Evolutionary conservation across 768 basidiomycete genomes (phyloP).

Genomic region (Boletus vermiculosoides): DNA sequence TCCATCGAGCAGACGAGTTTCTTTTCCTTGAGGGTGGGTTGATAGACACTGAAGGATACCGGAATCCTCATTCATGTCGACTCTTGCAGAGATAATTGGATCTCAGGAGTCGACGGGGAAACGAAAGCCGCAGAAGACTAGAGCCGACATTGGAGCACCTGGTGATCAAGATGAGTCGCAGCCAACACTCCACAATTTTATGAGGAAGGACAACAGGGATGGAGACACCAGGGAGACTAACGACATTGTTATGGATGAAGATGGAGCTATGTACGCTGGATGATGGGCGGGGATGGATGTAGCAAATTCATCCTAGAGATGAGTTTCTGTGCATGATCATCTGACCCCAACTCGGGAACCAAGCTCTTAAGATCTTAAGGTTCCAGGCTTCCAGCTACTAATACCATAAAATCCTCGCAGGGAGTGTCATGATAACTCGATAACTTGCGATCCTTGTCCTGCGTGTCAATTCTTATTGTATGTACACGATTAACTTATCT

Average conservation of each 20-base stretch:
- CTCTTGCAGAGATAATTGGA: constrained; percentile 53
- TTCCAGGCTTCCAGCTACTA: no score
- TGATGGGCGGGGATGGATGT: constrained; percentile 14
- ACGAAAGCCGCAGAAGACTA: constrained; percentile 40
- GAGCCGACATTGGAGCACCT: constrained; percentile 12
- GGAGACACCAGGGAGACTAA: constrained; percentile 21
- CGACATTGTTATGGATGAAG: constrained; percentile 54
- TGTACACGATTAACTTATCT: constrained; percentile 3
- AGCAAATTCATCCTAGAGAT: neutral
- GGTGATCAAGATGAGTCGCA: constrained; percentile 24
- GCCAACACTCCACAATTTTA: constrained; percentile 51
- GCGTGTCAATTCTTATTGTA: neutral
- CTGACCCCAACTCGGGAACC: neutral
- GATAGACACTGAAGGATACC: neutral
- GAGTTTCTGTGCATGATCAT: neutral
- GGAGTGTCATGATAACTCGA: neutral
- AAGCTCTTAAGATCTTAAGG: neutral
- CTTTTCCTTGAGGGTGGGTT: constrained; percentile 70
- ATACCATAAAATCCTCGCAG: neutral
- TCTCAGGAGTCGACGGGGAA: constrained; percentile 49
- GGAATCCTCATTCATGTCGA: neutral
- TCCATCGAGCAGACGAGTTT: constrained; percentile 71
- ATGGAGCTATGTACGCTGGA: constrained; percentile 55
- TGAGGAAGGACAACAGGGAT: constrained; percentile 31
- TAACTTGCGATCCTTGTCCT: neutral